phyloP scores from a whole-genome alignment of 495 filamentous ascomycete genomes.

The Penicillium canescens region DNA sequence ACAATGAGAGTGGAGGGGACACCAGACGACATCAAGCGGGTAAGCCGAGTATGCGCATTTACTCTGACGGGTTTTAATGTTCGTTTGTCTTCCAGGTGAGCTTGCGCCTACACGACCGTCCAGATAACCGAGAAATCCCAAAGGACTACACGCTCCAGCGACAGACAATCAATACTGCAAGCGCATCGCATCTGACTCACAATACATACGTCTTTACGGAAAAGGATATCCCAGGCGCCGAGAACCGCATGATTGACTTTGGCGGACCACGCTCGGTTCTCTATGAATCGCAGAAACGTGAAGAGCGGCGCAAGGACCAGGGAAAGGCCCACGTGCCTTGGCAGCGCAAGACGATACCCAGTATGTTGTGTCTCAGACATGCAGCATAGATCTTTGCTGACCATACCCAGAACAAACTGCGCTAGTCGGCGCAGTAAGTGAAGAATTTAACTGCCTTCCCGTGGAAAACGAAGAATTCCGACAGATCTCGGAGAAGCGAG shows the following conservation, averaged over 20 bases:
- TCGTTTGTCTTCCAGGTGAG: slow-evolving; percentile 36
- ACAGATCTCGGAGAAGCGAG: slow-evolving; percentile 58
- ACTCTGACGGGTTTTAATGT: background rate
- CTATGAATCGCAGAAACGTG: slow-evolving; percentile 49
- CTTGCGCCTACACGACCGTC: slow-evolving; percentile 53
- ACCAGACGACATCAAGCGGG: slow-evolving; percentile 53
- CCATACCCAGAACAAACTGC: slow-evolving; percentile 70
- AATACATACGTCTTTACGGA: slow-evolving; percentile 71
- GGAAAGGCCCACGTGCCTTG: slow-evolving; percentile 68
- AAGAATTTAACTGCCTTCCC: slow-evolving; percentile 77
- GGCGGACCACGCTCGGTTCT: slow-evolving; percentile 47
- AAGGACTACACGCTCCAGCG: slow-evolving; percentile 80
- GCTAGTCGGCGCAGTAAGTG: slow-evolving; percentile 68
- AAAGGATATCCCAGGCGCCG: slow-evolving; percentile 32
- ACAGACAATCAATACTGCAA: slow-evolving; percentile 48
- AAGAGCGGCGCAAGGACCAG: slow-evolving; percentile 47
- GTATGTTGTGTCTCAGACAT: slow-evolving; percentile 42
- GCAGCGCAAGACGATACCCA: slow-evolving; percentile 77
- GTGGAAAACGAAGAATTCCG: slow-evolving; percentile 73
- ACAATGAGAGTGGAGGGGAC: slow-evolving; percentile 66
- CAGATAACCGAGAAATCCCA: slow-evolving; percentile 65
- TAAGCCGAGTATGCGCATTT: slow-evolving; percentile 22
- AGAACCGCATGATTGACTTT: slow-evolving; percentile 44
- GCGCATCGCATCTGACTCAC: slow-evolving; percentile 46
- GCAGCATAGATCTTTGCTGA: slow-evolving; percentile 17